Evolutionary conservation across 2,329 filamentous ascomycete species (phyloP).

Genomic region (Hypoxylon sp.): DNA sequence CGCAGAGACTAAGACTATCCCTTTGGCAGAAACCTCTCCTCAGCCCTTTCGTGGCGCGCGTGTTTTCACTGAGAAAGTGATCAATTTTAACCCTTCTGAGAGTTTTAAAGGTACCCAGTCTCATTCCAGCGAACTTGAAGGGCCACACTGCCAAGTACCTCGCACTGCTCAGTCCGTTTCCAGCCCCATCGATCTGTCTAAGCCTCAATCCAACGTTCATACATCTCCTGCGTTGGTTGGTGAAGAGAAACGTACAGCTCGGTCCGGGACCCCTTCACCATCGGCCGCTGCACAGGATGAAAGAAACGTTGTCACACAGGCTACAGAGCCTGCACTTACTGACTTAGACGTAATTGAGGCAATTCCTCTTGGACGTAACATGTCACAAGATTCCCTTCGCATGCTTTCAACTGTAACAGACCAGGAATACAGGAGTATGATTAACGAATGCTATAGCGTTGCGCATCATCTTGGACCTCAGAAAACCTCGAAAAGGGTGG

Average conservation of each 20-base stretch:
- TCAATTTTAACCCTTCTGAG: neutral
- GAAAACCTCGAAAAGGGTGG: neutral
- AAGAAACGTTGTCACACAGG: neutral
- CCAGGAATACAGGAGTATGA: constrained; percentile 27
- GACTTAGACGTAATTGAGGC: constrained; percentile 27
- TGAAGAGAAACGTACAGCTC: neutral
- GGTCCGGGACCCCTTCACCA: neutral
- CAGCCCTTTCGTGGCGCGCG: neutral
- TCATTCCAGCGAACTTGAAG: neutral
- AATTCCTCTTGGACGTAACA: constrained; percentile 7
- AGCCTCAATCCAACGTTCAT: neutral
- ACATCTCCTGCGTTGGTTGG: neutral
- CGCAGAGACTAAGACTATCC: neutral
- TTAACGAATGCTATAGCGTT: neutral
- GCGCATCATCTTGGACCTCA: neutral
- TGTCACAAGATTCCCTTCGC: constrained; percentile 31
- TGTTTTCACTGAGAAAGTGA: neutral
- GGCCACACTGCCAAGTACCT: neutral
- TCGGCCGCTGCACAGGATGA: neutral
- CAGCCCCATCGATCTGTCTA: neutral
- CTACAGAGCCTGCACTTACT: constrained; percentile 14
- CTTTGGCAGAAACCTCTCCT: neutral
- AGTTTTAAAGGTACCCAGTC: neutral
- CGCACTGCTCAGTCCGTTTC: neutral
- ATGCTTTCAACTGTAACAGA: constrained; percentile 17